These are phyloP conservation scores for Geosmithia flava DNA, from an alignment of 2,329 filamentous ascomycete genomes.

Conservation along the genomic window DNA sequence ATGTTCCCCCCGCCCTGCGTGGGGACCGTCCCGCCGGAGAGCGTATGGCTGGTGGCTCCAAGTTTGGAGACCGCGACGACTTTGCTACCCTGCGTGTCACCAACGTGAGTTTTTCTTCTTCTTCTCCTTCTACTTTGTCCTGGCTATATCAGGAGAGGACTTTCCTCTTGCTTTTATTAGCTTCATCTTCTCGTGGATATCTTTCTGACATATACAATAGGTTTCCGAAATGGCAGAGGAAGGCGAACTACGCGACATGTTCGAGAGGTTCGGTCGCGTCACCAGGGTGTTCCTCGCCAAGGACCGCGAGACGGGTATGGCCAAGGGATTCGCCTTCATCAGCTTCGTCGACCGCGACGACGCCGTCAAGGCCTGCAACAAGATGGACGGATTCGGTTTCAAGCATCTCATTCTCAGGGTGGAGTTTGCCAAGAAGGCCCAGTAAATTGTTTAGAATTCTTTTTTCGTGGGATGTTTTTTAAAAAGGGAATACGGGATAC, in stretches of 20 bases:
- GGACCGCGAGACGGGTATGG: slow-evolving; percentile 88
- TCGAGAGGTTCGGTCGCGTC: slow-evolving; percentile 92
- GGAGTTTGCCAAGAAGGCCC: slow-evolving; percentile 73
- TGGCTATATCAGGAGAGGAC: no score
- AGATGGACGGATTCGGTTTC: slow-evolving; percentile 95
- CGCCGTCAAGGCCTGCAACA: slow-evolving; percentile 84
- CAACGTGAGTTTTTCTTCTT: slow-evolving; percentile 58
- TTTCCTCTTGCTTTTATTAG: no score
- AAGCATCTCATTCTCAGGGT: slow-evolving; percentile 78
- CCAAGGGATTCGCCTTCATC: slow-evolving; percentile 99
- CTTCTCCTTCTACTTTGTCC: no score
- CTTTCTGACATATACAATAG: slow-evolving; percentile 26
- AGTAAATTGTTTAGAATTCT: slow-evolving; percentile 16
- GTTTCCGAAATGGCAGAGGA: slow-evolving; percentile 97
- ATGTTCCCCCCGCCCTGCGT: slow-evolving; percentile 88
- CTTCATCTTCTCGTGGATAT: not conserved
- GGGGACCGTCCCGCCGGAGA: slow-evolving; percentile 59
- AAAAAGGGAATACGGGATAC: slow-evolving; percentile 1
- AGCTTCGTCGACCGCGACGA: slow-evolving; percentile 85
- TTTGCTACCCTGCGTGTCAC: slow-evolving; percentile 92
- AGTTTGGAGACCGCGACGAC: slow-evolving; percentile 89
- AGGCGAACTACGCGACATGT: slow-evolving; percentile 89
- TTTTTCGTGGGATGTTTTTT: not conserved
- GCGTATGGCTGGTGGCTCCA: slow-evolving; percentile 60
- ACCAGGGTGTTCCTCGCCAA: slow-evolving; percentile 97